Percentiles rank a stretch among this genome's conserved stretches.
phyloP scores from a whole-genome alignment of 208 protist species.

The Trypanosoma congolense region DNA sequence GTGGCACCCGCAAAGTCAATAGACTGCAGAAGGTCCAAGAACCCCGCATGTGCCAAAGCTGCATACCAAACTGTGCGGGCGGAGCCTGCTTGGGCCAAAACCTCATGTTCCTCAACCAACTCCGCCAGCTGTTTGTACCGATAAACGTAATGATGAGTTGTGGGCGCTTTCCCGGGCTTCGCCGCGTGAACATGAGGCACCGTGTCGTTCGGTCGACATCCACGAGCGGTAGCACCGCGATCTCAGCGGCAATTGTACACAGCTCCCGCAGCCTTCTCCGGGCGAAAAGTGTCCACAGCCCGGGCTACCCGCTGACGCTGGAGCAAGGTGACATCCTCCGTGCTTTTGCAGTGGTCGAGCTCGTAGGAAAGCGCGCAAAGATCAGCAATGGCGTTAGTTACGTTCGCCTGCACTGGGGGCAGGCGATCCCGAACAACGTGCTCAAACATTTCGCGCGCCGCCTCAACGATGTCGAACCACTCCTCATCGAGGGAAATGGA shows the following conservation, averaged over 20 bases:
- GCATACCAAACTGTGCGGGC: slow-evolving; percentile 25
- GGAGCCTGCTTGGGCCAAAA: slow-evolving; percentile 33
- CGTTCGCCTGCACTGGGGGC: slow-evolving; percentile 38
- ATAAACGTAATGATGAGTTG: slow-evolving; percentile 66
- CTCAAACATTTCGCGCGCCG: slow-evolving; percentile 36
- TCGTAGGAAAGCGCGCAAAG: slow-evolving; percentile 58
- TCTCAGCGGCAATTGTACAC: slow-evolving; percentile 56
- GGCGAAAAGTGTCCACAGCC: slow-evolving; percentile 55
- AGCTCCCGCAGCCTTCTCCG: slow-evolving; percentile 48
- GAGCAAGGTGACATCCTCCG: slow-evolving; percentile 31
- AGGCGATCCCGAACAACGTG: slow-evolving; percentile 37
- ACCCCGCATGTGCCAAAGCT: slow-evolving; percentile 35
- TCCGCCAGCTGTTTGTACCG: slow-evolving; percentile 43
- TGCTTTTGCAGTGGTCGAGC: slow-evolving; percentile 26
- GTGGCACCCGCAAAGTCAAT: slow-evolving; percentile 40
- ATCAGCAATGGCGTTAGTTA: slow-evolving; percentile 41
- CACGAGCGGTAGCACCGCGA: slow-evolving; percentile 44
- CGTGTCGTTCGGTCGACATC: slow-evolving; percentile 51
- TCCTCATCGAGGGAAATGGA: slow-evolving; percentile 46
- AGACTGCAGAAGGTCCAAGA: slow-evolving; percentile 40
- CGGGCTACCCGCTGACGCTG: slow-evolving; percentile 52
- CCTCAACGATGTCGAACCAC: slow-evolving; percentile 58
- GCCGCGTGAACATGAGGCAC: slow-evolving; percentile 45
- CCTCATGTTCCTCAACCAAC: slow-evolving; percentile 59
- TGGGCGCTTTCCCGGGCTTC: slow-evolving; percentile 39